Conservation (phyloP, 176 grass and related monocot species). For the Otatea glauca region DNA sequence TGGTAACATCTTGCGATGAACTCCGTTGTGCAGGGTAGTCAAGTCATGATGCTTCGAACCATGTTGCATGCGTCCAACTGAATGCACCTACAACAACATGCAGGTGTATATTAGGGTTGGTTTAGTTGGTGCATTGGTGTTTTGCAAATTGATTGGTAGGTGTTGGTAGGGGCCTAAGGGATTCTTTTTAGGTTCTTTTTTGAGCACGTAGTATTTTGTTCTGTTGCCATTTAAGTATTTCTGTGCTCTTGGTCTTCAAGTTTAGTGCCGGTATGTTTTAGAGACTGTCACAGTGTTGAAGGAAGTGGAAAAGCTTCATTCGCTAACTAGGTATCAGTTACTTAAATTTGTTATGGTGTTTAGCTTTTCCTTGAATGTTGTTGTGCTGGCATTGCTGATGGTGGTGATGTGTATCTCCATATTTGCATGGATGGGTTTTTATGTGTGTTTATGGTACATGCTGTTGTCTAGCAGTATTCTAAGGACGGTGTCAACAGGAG, state of each 20-base stretch:
- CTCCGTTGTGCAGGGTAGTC: not conserved
- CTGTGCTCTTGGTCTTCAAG: not conserved
- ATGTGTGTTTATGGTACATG: not conserved
- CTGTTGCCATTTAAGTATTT: not conserved
- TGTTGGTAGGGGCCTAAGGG: not conserved
- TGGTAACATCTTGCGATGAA: not conserved
- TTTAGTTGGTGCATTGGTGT: not conserved
- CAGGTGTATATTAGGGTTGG: not conserved
- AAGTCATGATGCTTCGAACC: not conserved
- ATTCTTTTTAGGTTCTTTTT: not conserved
- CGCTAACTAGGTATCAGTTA: not conserved
- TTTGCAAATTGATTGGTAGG: not conserved
- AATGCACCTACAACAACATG: not conserved
- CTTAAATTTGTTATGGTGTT: not conserved
- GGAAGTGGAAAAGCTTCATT: slow-evolving; percentile 1
- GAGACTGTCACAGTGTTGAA: not conserved
- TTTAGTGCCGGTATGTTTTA: not conserved
- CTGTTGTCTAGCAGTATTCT: not conserved
- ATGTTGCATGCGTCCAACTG: not conserved
- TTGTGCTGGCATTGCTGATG: not conserved
- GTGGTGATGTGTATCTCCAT: not conserved
- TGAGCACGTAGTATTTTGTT: not conserved
- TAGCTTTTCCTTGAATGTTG: not conserved
- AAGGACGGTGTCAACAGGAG: not conserved
- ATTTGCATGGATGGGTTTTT: not conserved